Base-by-base conservation (phyloP, 768 basidiomycete species). In the Podaxis sp. region DNA sequence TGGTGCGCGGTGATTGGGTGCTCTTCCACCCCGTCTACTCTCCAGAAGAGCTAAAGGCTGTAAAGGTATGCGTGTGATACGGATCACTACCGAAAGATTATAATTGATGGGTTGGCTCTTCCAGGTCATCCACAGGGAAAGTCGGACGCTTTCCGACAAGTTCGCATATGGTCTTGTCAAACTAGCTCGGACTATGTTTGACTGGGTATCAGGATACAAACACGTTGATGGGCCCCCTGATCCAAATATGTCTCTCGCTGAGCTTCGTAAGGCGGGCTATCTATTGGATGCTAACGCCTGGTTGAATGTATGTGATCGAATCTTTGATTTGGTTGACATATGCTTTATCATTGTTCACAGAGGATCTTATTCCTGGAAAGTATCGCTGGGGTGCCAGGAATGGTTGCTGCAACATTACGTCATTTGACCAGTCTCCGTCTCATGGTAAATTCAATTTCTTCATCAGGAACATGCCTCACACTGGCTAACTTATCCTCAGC, bases 381-480 rank as follows among this genome's bases (percentile, higher is more conserved):
- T 57, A 86, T 97, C 57, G 97, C 97, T 12, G 97, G 93, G 22
- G 95, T 98, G 1, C 96, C 96, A 19, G 96, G 96, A 4, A 96
- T 96, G 93, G 94, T 91, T n/a, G 93, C 87, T 12, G 92, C 91
- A 8, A 89, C 88, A 29, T 79, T 96, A 38, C 84, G 97, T 27
- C 97, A 99, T 76, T 80, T 99, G 37, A 83, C 84, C 46, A 94
- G 93, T 73, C 80, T 99, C 41, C 86, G 97, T 43, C 78, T 95
- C 40, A 91, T 98, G 91, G 91, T 91, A 68, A 68, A 79, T 68
- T 61, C 13, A 8, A 13, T 4, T 12, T 53, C 43, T 57, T 56
- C 25, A 37, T 37, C 25, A 3, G 29, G 9, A 9, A 33, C 41
- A 8, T 22, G 40, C 47, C 24, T 38, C 13, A 33, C 24, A 25